Evolutionary conservation across 1,284 basidiomycete genomes (phyloP).

Genomic region (Malassezia sp.): DNA sequence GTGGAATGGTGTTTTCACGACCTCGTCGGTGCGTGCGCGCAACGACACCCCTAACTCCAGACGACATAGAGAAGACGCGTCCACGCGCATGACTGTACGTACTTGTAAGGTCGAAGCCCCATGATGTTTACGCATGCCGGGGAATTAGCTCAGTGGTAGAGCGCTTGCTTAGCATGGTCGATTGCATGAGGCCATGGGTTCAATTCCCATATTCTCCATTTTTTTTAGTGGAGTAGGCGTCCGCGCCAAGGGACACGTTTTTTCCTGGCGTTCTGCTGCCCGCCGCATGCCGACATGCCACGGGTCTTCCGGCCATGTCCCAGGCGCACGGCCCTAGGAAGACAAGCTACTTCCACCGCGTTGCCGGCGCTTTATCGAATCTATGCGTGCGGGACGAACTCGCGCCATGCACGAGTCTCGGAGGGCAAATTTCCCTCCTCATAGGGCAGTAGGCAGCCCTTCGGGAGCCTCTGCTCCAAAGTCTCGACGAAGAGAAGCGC

Average conservation of each 20-base stretch:
- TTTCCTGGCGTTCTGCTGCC: too few species aligned
- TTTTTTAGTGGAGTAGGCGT: too few species aligned
- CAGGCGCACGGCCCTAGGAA: too few species aligned
- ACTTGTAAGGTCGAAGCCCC: not conserved
- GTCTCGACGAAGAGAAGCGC: conserved; percentile 85
- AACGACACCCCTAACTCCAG: conserved; percentile 5
- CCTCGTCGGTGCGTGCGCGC: conserved; percentile 27
- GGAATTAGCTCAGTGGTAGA: conserved; percentile 23
- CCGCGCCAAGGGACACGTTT: too few species aligned
- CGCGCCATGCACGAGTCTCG: conserved; percentile 56
- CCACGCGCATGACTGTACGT: too few species aligned
- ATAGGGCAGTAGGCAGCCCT: conserved; percentile 70
- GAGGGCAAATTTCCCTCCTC: conserved; percentile 79
- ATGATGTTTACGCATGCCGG: not conserved
- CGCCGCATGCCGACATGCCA: too few species aligned
- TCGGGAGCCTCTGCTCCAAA: conserved; percentile 72
- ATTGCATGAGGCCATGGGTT: conserved; percentile 20
- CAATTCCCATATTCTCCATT: conserved; percentile 20
- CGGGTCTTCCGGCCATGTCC: too few species aligned
- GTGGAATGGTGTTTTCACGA: conserved; percentile 54
- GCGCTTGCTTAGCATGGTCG: conserved; percentile 19
- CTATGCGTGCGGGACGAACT: too few species aligned
- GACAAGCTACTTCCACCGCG: too few species aligned
- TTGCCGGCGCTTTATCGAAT: too few species aligned
- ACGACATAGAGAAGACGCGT: conserved; percentile 28